A percentile compares a stretch with the other conserved stretches of the same genome.
Evolutionary conservation across 2,329 filamentous ascomycete species (phyloP).

Genomic region (Thermothelomyces thermophilus): DNA sequence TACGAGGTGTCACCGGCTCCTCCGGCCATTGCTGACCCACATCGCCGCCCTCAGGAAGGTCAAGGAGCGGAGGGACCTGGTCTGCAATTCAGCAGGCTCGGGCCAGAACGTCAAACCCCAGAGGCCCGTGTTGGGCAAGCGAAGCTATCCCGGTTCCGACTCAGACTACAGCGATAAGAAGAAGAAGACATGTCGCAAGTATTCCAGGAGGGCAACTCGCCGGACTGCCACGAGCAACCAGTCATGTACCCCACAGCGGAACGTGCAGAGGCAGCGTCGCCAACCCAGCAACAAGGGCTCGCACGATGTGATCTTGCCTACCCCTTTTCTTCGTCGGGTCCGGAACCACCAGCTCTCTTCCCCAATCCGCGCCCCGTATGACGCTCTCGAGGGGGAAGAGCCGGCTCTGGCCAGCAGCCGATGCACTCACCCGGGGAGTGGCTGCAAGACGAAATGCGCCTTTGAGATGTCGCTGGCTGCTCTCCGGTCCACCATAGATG

Average conservation of each 20-base stretch:
- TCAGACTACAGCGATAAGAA: slow-evolving; percentile 18
- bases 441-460: slow-evolving; percentile 19
- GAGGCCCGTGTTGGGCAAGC: slow-evolving; percentile 15
- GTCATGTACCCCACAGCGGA: slow-evolving; percentile 10
- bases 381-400: not conserved
- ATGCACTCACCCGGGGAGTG: slow-evolving; percentile 7
- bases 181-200: slow-evolving; percentile 19
- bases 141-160: slow-evolving; percentile 14
- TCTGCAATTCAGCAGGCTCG: not conserved
- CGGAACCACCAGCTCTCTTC: slow-evolving; percentile 28
- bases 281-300: slow-evolving; percentile 13
- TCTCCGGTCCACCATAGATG: slow-evolving; percentile 29
- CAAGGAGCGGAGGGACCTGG: slow-evolving; percentile 18
- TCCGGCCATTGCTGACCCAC: slow-evolving; percentile 41
- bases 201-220: slow-evolving; percentile 18
- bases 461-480: slow-evolving; percentile 32
- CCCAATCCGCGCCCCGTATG: slow-evolving; percentile 16
- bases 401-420: slow-evolving; percentile 1
- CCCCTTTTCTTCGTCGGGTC: slow-evolving; percentile 30
- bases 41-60: slow-evolving; percentile 36
- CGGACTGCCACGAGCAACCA: slow-evolving; percentile 2
- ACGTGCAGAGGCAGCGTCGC: slow-evolving; percentile 10
- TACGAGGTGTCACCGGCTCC: slow-evolving; percentile 39
- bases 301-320: slow-evolving; percentile 28
- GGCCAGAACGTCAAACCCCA: not conserved